phyloP scores from a whole-genome alignment of 2,329 filamentous ascomycete species.

The Ascochyta pisi region DNA sequence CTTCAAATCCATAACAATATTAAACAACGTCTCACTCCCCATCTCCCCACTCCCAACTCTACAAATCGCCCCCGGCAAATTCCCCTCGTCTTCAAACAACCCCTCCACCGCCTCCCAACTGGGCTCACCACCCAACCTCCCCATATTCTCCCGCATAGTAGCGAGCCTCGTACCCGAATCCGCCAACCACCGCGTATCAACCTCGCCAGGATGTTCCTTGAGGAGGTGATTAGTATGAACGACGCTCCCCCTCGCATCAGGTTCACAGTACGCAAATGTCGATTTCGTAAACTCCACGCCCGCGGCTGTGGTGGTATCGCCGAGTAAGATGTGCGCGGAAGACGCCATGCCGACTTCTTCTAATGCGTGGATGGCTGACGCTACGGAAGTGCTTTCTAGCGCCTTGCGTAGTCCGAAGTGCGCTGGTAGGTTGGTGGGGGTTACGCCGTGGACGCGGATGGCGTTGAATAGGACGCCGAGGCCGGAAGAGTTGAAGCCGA shows the following conservation, averaged over 20 bases:
- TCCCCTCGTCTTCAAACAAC: slow-evolving; percentile 53
- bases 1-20: slow-evolving; percentile 48
- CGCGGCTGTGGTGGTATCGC: slow-evolving; percentile 54
- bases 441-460: slow-evolving; percentile 64
- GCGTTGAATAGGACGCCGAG: slow-evolving; percentile 69
- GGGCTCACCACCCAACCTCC: slow-evolving; percentile 28
- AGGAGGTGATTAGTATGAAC: slow-evolving; percentile 56
- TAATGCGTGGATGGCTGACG: slow-evolving; percentile 56
- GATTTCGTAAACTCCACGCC: slow-evolving; percentile 59
- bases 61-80: slow-evolving; percentile 47
- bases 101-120: slow-evolving; percentile 37
- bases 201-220: slow-evolving; percentile 45
- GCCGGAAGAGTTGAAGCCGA: slow-evolving; percentile 66
- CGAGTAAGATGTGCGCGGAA: slow-evolving; percentile 62
- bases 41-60: slow-evolving; percentile 31
- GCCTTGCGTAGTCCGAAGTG: slow-evolving; percentile 65
- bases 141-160: slow-evolving; percentile 47
- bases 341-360: slow-evolving; percentile 58
- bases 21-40: slow-evolving; percentile 45
- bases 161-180: slow-evolving; percentile 49
- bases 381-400: slow-evolving; percentile 59
- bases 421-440: slow-evolving; percentile 61
- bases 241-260: slow-evolving; percentile 45
- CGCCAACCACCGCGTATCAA: slow-evolving; percentile 53
- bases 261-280: slow-evolving; percentile 39